Evolutionary conservation across 257 asterid species (phyloP).

Genomic region (Jacaranda mimosifolia): DNA sequence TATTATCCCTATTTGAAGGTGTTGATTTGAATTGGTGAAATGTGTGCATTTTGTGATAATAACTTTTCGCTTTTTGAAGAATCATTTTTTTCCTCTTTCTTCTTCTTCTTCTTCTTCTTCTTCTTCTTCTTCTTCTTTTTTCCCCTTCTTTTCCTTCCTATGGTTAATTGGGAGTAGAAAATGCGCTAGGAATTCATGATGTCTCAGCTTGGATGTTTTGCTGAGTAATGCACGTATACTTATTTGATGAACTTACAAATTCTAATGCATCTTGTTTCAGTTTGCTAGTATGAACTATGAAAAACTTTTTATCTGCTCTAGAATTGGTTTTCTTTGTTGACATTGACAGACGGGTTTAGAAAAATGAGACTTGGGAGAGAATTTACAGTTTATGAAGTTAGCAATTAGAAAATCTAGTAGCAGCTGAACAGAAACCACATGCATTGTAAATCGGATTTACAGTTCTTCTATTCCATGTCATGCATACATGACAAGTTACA

Average conservation of each 20-base stretch:
- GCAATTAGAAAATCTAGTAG: neutral
- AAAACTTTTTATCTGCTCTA: neutral
- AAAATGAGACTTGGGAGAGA: neutral
- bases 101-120: no score
- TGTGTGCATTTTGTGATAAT: no score
- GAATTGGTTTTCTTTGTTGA: neutral
- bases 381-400: slow-evolving; percentile 1
- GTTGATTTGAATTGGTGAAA: no score
- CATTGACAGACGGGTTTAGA: neutral
- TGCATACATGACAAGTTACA: no score
- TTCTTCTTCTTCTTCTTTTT: neutral
- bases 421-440: neutral
- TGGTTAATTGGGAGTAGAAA: slow-evolving; percentile 18
- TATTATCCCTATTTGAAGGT: no score
- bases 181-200: neutral
- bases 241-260: no score
- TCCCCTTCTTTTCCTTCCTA: neutral
- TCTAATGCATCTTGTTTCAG: neutral
- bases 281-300: neutral
- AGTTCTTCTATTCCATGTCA: no score
- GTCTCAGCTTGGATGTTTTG: no score
- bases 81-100: neutral
- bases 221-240: no score
- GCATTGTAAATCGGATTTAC: no score
- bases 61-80: neutral